These are phyloP conservation scores for Solanum virginianum DNA, from an alignment of 257 asterid genomes.

Conservation along the genomic window DNA sequence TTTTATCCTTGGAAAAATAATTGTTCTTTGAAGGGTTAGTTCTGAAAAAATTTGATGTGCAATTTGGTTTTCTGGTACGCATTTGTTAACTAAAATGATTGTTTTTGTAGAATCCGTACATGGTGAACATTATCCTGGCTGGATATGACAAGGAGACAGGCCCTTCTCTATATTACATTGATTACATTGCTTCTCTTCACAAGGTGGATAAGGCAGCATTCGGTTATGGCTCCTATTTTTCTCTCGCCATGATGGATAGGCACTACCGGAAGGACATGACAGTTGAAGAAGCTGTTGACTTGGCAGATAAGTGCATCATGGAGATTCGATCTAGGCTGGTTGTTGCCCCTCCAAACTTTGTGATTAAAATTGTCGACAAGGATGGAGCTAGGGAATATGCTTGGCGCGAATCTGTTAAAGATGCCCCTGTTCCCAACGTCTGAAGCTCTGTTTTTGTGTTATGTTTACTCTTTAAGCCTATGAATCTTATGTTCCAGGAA, in stretches of 20 bases:
- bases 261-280: conserved; percentile 79
- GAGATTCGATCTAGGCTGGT: conserved; percentile 83
- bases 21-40: background rate
- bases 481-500: background rate
- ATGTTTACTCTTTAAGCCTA: background rate
- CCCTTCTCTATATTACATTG: conserved; percentile 75
- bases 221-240: conserved; percentile 89
- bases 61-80: background rate
- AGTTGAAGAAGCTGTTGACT: conserved; percentile 70
- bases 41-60: background rate
- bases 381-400: conserved; percentile 79
- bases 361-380: conserved; percentile 83
- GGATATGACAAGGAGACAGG: conserved; percentile 91
- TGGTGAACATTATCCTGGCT: conserved; percentile 73
- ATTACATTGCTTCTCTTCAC: conserved; percentile 83
- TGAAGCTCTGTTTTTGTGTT: conserved; percentile 8
- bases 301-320: conserved; percentile 64
- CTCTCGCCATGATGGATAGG: conserved; percentile 89
- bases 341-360: conserved; percentile 83
- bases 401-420: conserved; percentile 69
- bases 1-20: background rate
- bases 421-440: conserved; percentile 27
- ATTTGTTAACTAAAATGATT: background rate
- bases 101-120: conserved; percentile 60
- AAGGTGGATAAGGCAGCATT: conserved; percentile 87